phyloP scores from a whole-genome alignment of 139 green algal species.

The Coccomyxa sp. region DNA sequence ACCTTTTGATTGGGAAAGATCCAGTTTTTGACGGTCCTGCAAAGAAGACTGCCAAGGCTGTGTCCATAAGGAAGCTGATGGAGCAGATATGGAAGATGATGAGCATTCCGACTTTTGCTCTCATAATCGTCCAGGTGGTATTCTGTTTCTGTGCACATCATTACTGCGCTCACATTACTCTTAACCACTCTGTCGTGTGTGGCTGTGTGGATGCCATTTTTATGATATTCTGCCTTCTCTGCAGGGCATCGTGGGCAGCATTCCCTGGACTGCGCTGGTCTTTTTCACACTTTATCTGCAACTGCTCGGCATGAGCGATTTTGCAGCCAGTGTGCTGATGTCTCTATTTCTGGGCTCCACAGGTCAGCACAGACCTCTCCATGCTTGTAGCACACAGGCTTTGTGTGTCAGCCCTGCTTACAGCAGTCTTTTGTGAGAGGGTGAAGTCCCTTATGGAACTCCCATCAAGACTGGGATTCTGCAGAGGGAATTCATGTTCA shows the following conservation, averaged over 20 bases:
- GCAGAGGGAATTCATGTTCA: slow-evolving; percentile 25
- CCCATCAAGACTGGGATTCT: too few relatives aligned
- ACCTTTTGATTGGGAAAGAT: not conserved
- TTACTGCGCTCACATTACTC: not conserved
- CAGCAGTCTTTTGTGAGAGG: not conserved
- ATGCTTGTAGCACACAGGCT: not conserved
- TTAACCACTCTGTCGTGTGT: not conserved
- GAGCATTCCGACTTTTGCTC: slow-evolving; percentile 27
- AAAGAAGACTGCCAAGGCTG: not conserved
- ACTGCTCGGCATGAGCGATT: slow-evolving; percentile 55
- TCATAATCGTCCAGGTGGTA: slow-evolving; percentile 38
- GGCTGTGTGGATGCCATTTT: not conserved
- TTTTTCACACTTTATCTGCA: slow-evolving; percentile 66
- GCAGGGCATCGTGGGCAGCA: slow-evolving; percentile 51
- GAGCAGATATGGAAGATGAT: slow-evolving; percentile 19
- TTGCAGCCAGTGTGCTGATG: slow-evolving; percentile 22
- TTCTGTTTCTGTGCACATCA: not conserved
- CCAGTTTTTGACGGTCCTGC: not conserved
- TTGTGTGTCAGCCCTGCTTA: not conserved
- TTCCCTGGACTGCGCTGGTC: slow-evolving; percentile 50
- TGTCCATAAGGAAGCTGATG: not conserved
- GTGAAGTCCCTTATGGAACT: not conserved
- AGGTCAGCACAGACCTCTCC: slow-evolving; percentile 1
- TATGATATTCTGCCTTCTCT: not conserved
- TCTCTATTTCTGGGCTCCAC: slow-evolving; percentile 38